phyloP scores from a whole-genome alignment of 192 early-diverging fungal genomes.

The Coemansia nantahalensis region DNA sequence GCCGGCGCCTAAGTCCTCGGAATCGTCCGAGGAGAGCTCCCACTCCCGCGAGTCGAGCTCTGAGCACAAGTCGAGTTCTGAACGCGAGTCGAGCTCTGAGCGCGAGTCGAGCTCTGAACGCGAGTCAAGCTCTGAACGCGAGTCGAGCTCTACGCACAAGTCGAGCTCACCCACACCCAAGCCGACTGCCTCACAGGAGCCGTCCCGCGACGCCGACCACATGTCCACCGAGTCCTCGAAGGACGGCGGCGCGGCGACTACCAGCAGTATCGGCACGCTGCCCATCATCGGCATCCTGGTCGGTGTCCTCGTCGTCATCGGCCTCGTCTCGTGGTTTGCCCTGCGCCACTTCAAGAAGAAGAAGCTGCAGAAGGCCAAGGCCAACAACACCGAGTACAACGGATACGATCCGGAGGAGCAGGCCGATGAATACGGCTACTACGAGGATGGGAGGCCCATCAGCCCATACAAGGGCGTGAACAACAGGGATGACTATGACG shows the following conservation, averaged over 20 bases:
- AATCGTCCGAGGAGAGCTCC: no score
- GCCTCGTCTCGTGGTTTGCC: slow-evolving; percentile 22
- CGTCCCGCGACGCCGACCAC: no score
- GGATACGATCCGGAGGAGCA: background rate
- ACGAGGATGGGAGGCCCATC: background rate
- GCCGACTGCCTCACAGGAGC: background rate
- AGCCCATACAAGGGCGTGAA: no score
- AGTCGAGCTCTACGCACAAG: background rate
- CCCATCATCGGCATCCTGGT: slow-evolving; percentile 13
- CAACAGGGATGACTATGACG: background rate
- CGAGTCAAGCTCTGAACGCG: no score
- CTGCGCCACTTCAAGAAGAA: slow-evolving; percentile 22
- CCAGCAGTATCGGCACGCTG: background rate
- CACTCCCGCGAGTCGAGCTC: no score
- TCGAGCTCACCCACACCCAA: background rate
- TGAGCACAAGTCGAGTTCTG: no score
- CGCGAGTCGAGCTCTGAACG: no score
- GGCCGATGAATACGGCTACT: background rate
- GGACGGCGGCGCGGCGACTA: background rate
- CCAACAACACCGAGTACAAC: background rate
- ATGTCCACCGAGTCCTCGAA: background rate
- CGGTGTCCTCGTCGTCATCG: slow-evolving; percentile 10
- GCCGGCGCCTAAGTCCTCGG: no score
- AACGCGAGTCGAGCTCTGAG: no score
- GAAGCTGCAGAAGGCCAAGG: slow-evolving; percentile 4